A percentile compares a stretch with the other conserved stretches of the same genome.
Conservation (phyloP, 768 basidiomycete species). For the Termitomyces sp. region DNA sequence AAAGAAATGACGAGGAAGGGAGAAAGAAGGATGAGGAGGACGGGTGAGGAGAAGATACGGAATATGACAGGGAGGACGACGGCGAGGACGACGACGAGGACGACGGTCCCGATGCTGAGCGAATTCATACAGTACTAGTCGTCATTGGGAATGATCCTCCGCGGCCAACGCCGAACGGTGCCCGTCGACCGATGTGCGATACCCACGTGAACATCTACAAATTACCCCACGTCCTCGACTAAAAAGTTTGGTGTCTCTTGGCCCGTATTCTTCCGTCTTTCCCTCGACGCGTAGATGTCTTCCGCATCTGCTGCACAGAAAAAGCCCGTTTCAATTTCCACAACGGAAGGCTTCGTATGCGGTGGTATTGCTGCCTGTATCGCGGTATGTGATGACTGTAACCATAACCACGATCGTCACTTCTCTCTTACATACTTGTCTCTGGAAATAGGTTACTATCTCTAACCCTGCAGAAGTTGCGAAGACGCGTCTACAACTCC, state of each 20-base stretch:
- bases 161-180: not conserved
- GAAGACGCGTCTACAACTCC: constrained; percentile 94
- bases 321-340: constrained; percentile 45
- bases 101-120: constrained; percentile 48
- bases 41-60: constrained; percentile 62
- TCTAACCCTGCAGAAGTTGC: constrained; percentile 83
- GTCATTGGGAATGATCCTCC: constrained; percentile 3
- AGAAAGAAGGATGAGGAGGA: constrained; percentile 58
- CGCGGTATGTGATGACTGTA: constrained; percentile 54
- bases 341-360: constrained; percentile 78
- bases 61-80: constrained; percentile 50
- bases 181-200: not conserved
- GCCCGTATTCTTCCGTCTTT: not conserved
- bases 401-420: not conserved
- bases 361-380: constrained; percentile 91
- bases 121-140: constrained; percentile 30
- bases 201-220: constrained; percentile 10
- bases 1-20: constrained; percentile 53
- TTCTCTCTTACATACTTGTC: not conserved
- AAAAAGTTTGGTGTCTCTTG: not conserved
- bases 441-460: constrained; percentile 58
- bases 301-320: constrained; percentile 3
- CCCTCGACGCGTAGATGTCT: constrained; percentile 10
- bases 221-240: not conserved
- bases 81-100: constrained; percentile 54